A percentile compares a stretch with the other conserved stretches of the same genome.
Evolutionary conservation across 306 rosid genomes (phyloP).

Genomic region (Prunus kanzakura): DNA sequence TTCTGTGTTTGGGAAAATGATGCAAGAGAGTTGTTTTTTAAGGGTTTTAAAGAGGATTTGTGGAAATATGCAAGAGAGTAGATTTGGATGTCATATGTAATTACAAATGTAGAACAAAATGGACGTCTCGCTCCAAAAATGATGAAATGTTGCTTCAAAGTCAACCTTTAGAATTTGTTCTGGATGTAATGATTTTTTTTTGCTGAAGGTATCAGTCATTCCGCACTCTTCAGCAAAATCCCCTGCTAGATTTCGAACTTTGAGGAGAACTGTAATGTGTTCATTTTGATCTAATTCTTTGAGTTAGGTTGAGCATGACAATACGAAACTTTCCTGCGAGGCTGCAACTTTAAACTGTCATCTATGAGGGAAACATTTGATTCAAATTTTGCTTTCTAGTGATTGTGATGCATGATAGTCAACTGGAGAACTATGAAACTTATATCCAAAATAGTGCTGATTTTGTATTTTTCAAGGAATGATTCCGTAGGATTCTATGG

Average conservation of each 20-base stretch:
- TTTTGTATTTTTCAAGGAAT: neutral
- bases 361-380: neutral
- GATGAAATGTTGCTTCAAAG: neutral
- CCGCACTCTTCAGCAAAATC: neutral
- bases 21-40: neutral
- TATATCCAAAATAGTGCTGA: neutral
- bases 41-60: neutral
- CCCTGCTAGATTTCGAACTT: neutral
- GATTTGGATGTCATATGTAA: neutral
- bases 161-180: neutral
- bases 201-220: neutral
- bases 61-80: neutral
- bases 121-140: neutral
- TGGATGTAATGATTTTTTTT: neutral
- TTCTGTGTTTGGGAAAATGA: neutral
- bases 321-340: neutral
- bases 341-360: neutral
- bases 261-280: neutral
- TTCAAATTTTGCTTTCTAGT: neutral
- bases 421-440: neutral
- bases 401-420: neutral
- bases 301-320: neutral
- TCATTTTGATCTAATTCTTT: neutral
- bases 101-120: neutral
- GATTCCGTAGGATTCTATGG: neutral